Conservation (phyloP, 2,329 filamentous ascomycete species). For the Erysiphe neolycopersici region DNA sequence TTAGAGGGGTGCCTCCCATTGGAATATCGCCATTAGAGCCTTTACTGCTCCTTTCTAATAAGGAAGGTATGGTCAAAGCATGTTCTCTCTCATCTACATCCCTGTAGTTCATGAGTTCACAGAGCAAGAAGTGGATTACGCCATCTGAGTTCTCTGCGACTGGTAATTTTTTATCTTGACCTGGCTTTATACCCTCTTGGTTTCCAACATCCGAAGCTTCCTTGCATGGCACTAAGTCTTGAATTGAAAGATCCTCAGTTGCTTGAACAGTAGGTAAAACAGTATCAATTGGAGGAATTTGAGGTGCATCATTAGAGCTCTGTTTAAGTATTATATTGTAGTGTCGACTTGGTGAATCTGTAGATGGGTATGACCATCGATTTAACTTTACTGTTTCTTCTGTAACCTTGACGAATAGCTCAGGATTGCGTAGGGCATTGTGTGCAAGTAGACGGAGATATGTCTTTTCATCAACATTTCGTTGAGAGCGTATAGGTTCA, state of each 20-base stretch:
- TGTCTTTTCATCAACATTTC: constrained; percentile 38
- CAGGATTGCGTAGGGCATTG: constrained; percentile 54
- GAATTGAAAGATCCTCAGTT: constrained; percentile 13
- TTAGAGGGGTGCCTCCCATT: constrained; percentile 10
- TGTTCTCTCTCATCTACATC: constrained; percentile 72
- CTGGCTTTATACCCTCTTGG: constrained; percentile 34
- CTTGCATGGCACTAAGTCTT: constrained; percentile 32
- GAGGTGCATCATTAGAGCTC: constrained; percentile 1
- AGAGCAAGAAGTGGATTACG: constrained; percentile 81
- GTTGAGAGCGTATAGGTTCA: constrained; percentile 23
- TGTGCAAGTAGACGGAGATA: constrained; percentile 59
- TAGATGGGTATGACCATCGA: constrained; percentile 23
- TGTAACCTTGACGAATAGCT: constrained; percentile 65
- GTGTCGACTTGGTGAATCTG: constrained; percentile 17
- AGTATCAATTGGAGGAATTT: constrained; percentile 8
- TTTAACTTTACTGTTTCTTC: constrained; percentile 59
- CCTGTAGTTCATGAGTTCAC: constrained; percentile 71
- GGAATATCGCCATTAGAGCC: constrained; percentile 8
- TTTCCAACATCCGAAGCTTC: constrained; percentile 32
- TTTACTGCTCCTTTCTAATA: constrained; percentile 4
- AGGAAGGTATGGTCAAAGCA: constrained; percentile 8
- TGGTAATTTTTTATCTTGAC: constrained; percentile 48
- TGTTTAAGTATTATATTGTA: constrained; percentile 15
- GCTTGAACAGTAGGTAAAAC: constrained; percentile 13
- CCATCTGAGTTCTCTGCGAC: constrained; percentile 81